Conservation (phyloP, 305 asterid genomes). For the Fraxinus floribunda region DNA sequence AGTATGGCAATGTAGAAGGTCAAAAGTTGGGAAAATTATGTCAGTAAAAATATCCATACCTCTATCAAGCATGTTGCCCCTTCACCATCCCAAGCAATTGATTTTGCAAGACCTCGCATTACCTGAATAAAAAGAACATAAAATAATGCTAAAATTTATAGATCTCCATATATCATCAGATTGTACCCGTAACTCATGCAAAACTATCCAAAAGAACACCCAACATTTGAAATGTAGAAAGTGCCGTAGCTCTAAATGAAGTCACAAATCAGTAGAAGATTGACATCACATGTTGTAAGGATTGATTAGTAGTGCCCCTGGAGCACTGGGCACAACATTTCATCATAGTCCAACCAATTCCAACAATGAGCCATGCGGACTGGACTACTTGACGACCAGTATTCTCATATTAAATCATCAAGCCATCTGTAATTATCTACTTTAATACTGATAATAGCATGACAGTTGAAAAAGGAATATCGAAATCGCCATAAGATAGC, state of each 20-base stretch:
- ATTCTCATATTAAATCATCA: background rate
- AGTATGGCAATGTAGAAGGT: background rate
- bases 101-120: slow-evolving; percentile 98
- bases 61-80: slow-evolving; percentile 99
- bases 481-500: background rate
- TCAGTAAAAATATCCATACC: slow-evolving; percentile 42
- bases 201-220: background rate
- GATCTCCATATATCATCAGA: background rate
- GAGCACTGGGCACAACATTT: background rate
- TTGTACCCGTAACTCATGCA: background rate
- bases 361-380: background rate
- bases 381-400: slow-evolving; percentile 2
- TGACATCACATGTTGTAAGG: background rate
- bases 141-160: slow-evolving; percentile 1
- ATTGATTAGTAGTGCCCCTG: background rate
- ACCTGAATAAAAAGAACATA: slow-evolving; percentile 48
- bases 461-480: background rate
- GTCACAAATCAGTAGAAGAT: background rate
- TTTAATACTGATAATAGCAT: background rate
- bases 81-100: slow-evolving; percentile 99
- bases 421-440: background rate
- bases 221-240: background rate
- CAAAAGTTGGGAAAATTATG: background rate
- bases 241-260: background rate
- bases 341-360: background rate